A percentile compares a stretch with the other conserved stretches of the same genome.
phyloP scores from a whole-genome alignment of 352 stramenopile genomes.

The Pythium plurisporium region DNA sequence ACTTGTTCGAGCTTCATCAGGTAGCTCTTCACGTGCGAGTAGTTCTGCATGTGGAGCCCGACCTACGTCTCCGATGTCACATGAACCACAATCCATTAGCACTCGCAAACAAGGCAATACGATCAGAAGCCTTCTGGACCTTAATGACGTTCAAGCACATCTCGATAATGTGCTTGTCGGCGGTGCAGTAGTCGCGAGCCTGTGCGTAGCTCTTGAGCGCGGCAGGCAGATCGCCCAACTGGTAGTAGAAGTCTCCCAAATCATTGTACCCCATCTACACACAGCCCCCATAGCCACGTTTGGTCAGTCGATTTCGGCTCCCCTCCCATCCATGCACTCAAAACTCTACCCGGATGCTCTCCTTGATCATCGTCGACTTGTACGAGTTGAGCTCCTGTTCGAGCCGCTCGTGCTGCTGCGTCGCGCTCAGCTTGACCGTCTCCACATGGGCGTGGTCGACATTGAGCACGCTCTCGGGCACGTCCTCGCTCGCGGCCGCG shows the following conservation, averaged over 20 bases:
- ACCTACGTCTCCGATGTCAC: conserved; percentile 26
- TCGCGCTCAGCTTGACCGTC: conserved; percentile 52
- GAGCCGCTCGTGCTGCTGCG: conserved; percentile 72
- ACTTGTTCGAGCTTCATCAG: conserved; percentile 85
- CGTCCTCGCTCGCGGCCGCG: conserved; percentile 21
- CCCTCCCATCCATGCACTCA: background rate
- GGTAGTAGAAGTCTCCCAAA: conserved; percentile 85
- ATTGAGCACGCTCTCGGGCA: conserved; percentile 29
- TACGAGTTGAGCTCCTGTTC: conserved; percentile 89
- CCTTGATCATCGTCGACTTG: conserved; percentile 91
- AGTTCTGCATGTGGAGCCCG: conserved; percentile 83
- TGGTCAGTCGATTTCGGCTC: background rate
- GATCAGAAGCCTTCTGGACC: conserved; percentile 22
- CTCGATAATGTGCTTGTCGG: conserved; percentile 86
- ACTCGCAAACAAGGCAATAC: background rate
- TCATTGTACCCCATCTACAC: conserved; percentile 85
- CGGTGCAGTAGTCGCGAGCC: conserved; percentile 88
- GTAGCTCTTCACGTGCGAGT: conserved; percentile 83
- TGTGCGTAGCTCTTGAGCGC: conserved; percentile 85
- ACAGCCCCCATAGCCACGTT: background rate
- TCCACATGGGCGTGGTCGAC: conserved; percentile 56
- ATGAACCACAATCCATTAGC: background rate
- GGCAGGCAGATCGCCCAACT: conserved; percentile 64
- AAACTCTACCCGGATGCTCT: conserved; percentile 75
- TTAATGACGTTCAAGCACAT: conserved; percentile 90